Base-by-base conservation (phyloP, 768 basidiomycete genomes). In the Termitomyces sp. region DNA sequence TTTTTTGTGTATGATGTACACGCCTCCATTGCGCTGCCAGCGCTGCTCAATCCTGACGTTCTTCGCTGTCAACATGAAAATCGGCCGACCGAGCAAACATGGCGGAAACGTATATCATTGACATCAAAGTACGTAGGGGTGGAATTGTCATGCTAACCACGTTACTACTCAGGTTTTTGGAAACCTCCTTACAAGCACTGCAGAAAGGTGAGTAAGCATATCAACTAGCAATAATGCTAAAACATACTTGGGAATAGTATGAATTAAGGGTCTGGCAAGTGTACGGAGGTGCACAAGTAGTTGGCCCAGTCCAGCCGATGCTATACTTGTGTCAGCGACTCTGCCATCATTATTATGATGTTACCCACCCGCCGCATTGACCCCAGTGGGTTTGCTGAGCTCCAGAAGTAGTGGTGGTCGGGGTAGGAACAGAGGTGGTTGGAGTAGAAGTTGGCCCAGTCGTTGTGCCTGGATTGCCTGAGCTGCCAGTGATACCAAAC, bases 401-500 rank as follows among this genome's bases (percentile, higher is more conserved):
- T 44, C 40, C 53, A 12, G 57, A 23, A 4, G 58, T 40, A 19
- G 62, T 44, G 25, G 62, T 60, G 6, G 59, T 63, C 16, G 64
- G 58, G 14, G 63, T 58, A 14, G 62, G 59, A 29, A 57, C 62
- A 16, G 61, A 46, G 4, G 63, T 61, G 31, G 68, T 62, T 2
- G 65, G 43, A 5, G 59, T 57, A 9, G 66, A 49, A 23, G 63
- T 57, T 1, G 65, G 53, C 41, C 61, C 44, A 2, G 62, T 57
- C 4, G 64, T 29, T 27, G 65, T 41, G 11, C 62, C 58, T 3
- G 63, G 19, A 21, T 66, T 41, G 9, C 52, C 57, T 43, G 45
- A 8, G 29, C 17, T 40, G n/a, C 59, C 72, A 32, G 70, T 74
- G 56, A 82, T 70, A 34, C 80, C 79, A 58, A 82, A 80, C 75